Evolutionary conservation across 805 yeast genomes (phyloP), one percentile per base, ranked within the genome.

Genomic region (Zygoascus biomembranicola): DNA sequence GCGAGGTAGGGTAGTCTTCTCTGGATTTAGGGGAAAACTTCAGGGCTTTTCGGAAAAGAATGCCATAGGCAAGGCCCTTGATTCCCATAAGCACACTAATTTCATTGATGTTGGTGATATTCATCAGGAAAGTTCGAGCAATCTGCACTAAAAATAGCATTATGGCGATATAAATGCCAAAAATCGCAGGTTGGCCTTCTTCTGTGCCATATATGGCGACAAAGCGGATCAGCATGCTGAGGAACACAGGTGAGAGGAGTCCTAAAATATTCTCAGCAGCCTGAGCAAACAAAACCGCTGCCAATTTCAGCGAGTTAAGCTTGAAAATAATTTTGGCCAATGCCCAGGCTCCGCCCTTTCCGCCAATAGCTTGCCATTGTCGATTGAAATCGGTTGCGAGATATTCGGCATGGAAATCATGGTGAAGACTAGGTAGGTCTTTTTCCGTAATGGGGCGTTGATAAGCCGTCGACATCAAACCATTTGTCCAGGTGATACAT

Each of bases 381-480:
- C 66, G 60, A 47, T 72, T 70, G 52, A 89, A 77, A 0, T 57
- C 63, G 2, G 66, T 61, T 1, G 85, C 70, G n/a, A 83, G 72
- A 13, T 16, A 32, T 11, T 32, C 46, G 14, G 92, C 73, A 55
- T 76, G 79, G 58, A 86, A 77, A 46, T 76, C 77, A 1, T 68
- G 66, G 13, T 96, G 95, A 53, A 89, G 77, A 19, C 78, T 77
- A 20, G 94, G 95, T 54, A 89, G 76, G 68, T 89, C 96, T 2
- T 69, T 63, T 43, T 62, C 63, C 20, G 63, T 57, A 31, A 65
- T 42, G 6, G 41, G 42, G 5, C 43, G 44, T 11, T 18, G 23
- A 19, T 32, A 44, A 8, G 56, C 56, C 28, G 32, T 49, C 5
- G 16, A 13, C 23, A 55, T 19, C 3, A 55, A 39, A 5, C 53